Base-by-base conservation (phyloP, 2,329 filamentous ascomycete genomes). In the Corynespora cassiicola region DNA sequence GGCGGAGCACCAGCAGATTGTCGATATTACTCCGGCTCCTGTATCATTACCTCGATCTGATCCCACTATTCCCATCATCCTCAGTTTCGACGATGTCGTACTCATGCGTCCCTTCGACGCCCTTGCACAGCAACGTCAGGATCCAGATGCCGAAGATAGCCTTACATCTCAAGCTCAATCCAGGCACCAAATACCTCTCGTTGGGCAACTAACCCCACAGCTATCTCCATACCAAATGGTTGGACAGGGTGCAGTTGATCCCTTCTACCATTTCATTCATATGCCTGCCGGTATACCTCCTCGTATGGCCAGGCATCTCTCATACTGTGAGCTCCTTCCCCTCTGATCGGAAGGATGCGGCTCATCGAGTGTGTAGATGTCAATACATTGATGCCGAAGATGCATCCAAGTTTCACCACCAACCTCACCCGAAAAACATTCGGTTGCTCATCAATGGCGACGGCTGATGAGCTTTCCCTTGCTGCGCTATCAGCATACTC, bases 401-500 rank as follows among this genome's bases (percentile, higher is more conserved):
- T 35, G 7, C 32, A 35, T 14, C 32, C 32, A 25, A 15, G 22
- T 11, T 35, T 26, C 17, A 26, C 22, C 21, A 35, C 32, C 11
- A 35, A 35, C 16, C 32, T 35, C 21, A 17, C 20, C 12, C 32
- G 32, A 9, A 15, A 20, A 16, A 35, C 32, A 4, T 35, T 26
- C 18, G 32, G 32, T 2, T 35, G 32, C 23, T 5, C 6, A 6
- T 16, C 14, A 10, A 22, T 35, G 12, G 14, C 14, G 5, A 10
- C 26, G 5, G 32, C 32, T 5, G 32, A 35, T 26, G 32, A 35
- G 22, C 32, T 35, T 14, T 26, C 32, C 7, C 19, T 35, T 8
- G 22, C 8, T 11, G 26, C 14, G 10, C 26, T 16, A 16, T 25
- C 32, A 12, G 32, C 32, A 6, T 35, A 26, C 19, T 16, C 32